Base-by-base conservation (phyloP, 2,329 filamentous ascomycete genomes). In the Fonsecaea erecta region DNA sequence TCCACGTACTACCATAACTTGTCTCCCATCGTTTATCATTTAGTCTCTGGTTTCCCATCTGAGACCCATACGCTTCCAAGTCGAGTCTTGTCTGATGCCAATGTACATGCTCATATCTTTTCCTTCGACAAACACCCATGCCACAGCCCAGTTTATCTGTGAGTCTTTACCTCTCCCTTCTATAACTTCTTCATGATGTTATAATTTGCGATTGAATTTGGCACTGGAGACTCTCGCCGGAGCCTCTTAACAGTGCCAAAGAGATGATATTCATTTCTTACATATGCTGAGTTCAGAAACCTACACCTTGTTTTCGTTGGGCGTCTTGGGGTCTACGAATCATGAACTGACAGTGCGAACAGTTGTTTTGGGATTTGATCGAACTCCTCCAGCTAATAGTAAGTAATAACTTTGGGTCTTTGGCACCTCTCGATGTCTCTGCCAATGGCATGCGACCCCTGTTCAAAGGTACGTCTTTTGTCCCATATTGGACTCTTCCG, bases 151-250 rank as follows among this genome's bases (percentile, higher is more conserved):
- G n/a, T 46, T 26, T 3, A 4, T 5, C 16, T 48, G 59, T 61
- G 24, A 53, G 59, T 53, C 26, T 43, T 40, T 51, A 12, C 28
- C 3, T 28, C 16, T 26, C 16, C 37, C 30, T 21, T 40, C 32
- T 2, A 43, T 21, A n/a, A 11, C 37, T 52, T 30, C 74, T 71
- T 77, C 73, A 90, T 91, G 93, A 97, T 96, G 93, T 90, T 84
- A 91, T 92, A 97, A 97, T 97, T 97, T 97, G 93, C 93, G 93
- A 94, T 94, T 96, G 93, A 97, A 90, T 86, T 84, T 82, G 79
- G 79, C 79, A 83, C 82, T 87, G 93, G 92, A 92, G 85, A 82
- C 90, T 88, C 92, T 90, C 90, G 93, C 93, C 93, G 87, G 93
- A 88, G 91, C 85, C 83, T 90, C 89, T 85, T 89, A 89, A 93